These are phyloP conservation scores for Curvularia hawaiiensis DNA, from an alignment of 2,329 filamentous ascomycete genomes.

Conservation along the genomic window DNA sequence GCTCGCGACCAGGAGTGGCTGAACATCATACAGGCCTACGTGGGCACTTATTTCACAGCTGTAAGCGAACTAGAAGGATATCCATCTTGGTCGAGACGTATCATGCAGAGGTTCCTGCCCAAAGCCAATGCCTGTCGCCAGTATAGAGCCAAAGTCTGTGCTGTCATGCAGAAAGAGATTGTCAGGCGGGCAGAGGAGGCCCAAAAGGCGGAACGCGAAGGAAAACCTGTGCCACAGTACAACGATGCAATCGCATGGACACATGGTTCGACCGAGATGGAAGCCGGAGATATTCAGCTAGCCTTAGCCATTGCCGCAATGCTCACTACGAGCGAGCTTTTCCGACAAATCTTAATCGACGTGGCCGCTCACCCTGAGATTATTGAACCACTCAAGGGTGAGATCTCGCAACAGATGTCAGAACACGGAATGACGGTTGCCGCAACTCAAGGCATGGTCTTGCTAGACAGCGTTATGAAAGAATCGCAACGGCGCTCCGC, in stretches of 20 bases:
- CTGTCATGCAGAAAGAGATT: background rate
- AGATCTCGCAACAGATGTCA: background rate
- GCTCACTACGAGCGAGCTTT: slow-evolving; percentile 5
- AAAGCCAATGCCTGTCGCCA: background rate
- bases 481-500: background rate
- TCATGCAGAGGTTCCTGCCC: background rate
- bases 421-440: background rate
- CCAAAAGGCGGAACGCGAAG: background rate
- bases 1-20: background rate
- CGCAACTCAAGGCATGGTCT: slow-evolving; percentile 3
- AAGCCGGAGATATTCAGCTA: slow-evolving; percentile 4
- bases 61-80: background rate
- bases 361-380: background rate
- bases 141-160: background rate
- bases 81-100: background rate
- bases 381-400: background rate
- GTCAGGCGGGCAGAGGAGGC: background rate
- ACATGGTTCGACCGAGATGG: background rate
- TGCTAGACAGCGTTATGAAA: slow-evolving; percentile 5
- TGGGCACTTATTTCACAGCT: background rate
- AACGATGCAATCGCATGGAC: background rate
- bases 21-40: background rate
- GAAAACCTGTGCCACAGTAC: background rate
- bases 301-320: background rate
- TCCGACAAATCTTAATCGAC: slow-evolving; percentile 2